Conservation (phyloP, 768 basidiomycete species). For the Coprinellus aureogranulatus region DNA sequence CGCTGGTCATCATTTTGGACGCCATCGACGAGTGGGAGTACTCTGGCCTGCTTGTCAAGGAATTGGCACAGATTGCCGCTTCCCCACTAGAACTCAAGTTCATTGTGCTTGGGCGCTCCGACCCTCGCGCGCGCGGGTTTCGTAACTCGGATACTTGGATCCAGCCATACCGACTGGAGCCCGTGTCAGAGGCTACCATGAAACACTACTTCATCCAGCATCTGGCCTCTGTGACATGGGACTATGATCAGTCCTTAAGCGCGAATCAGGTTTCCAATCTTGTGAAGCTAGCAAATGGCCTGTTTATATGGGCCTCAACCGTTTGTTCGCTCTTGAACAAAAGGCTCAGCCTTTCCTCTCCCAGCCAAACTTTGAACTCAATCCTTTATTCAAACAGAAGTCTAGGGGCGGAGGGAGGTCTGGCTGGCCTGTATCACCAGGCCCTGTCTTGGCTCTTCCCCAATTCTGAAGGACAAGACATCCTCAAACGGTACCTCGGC, state of each 20-base stretch:
- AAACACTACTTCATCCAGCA: background rate
- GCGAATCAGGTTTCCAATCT: background rate
- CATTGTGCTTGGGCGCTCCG: conserved; percentile 3
- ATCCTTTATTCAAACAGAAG: background rate
- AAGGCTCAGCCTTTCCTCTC: background rate
- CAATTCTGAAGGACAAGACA: background rate
- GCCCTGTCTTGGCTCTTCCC: background rate
- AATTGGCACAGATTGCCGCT: background rate
- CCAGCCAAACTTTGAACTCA: background rate
- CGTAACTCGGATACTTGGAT: background rate
- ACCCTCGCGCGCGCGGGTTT: background rate
- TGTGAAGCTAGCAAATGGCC: background rate
- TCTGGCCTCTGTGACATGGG: background rate
- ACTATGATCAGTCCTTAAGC: background rate
- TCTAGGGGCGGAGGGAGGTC: background rate
- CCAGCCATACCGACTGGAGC: background rate
- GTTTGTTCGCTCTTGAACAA: background rate
- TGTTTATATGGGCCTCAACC: background rate
- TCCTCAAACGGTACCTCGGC: background rate
- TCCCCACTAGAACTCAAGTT: background rate
- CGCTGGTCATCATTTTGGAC: conserved; percentile 9
- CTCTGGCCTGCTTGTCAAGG: background rate
- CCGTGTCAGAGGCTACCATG: background rate
- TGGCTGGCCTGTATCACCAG: background rate
- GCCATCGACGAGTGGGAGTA: conserved; percentile 9